Base-by-base conservation (phyloP, 176 grass and related monocot species). In the Bolboschoenus planiculmis region DNA sequence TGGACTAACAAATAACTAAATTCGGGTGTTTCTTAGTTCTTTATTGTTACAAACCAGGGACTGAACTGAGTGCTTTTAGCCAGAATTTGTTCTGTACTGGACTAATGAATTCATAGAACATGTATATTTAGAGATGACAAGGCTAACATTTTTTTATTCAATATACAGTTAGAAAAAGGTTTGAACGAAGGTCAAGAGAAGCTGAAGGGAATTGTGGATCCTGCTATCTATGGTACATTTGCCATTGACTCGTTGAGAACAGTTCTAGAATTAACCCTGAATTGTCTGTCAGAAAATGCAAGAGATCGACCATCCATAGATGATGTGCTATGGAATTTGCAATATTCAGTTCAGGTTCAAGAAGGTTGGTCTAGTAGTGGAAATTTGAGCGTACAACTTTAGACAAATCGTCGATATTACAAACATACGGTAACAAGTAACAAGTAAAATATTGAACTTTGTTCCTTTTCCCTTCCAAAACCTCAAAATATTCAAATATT, bases 311-410 rank as follows among this genome's bases (percentile, higher is more conserved):
- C 94, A 8, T 91, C 94, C 24, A 84, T 93, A 0, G 94, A 97
- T 47, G 94, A 97, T 10, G 73, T 97, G 8, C 78, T 97, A 24
- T 97, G 94, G 94, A 97, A 97, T 78, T 79, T 97, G 65, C 94
- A 93, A 83, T 97, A 93, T 84, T 93, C 94, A 36, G 89, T 93
- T 86, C 94, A 97, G 35, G 89, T 97, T 44, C 94, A 97, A 81
- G 94, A 97, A 46, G 94, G 91, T 1, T 97, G 94, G 91, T 88
- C 91, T 21, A 97, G 93, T 83, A 97, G 91, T 76, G 93, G 92
- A 72, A 97, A 87, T 85, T 82, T 96, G 14, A 92, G 83, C 51
- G 15, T 57, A 42, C 58, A 80, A 68, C 35, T 66, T 54, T 86
- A 86, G 21, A 82, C 42, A 63, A 82, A 65, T 65, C 13, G 26